A percentile compares a stretch with the other conserved stretches of the same genome.
Evolutionary conservation across 768 basidiomycete species (phyloP).

Genomic region (Inosperma sp.): DNA sequence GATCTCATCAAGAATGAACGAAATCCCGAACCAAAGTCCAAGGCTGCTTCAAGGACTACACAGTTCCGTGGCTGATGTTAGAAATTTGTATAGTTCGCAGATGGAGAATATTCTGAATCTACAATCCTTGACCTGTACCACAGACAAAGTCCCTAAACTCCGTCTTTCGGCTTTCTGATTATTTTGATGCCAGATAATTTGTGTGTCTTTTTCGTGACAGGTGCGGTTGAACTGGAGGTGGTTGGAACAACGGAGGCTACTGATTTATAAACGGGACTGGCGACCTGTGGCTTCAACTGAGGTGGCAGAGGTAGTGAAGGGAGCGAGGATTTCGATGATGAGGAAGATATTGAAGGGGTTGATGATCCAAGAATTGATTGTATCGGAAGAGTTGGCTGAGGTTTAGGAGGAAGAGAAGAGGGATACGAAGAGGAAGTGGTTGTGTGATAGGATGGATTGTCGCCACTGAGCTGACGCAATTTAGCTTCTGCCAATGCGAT

Average conservation of each 20-base stretch:
- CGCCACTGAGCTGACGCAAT: constrained; percentile 48
- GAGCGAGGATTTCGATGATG: constrained; percentile 18
- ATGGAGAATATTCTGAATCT: too few species aligned
- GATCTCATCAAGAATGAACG: too few species aligned
- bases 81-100: too few species aligned
- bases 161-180: constrained; percentile 32
- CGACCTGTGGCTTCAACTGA: background rate
- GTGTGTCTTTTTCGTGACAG: constrained; percentile 12
- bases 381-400: constrained; percentile 29
- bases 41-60: too few species aligned
- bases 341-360: constrained; percentile 4
- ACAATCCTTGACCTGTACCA: too few species aligned
- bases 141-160: too few species aligned
- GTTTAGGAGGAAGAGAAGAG: constrained; percentile 43
- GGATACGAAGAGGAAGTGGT: constrained; percentile 10
- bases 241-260: background rate
- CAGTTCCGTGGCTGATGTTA: too few species aligned
- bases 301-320: constrained; percentile 6
- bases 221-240: constrained; percentile 2
- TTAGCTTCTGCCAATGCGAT: constrained; percentile 98
- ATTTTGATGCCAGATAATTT: constrained; percentile 42
- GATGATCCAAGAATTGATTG: constrained; percentile 8
- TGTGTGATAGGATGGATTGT: constrained; percentile 49
- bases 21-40: too few species aligned
- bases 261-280: background rate